Conservation (phyloP, 192 early-diverging fungal species). For the Pilaira anomala region DNA sequence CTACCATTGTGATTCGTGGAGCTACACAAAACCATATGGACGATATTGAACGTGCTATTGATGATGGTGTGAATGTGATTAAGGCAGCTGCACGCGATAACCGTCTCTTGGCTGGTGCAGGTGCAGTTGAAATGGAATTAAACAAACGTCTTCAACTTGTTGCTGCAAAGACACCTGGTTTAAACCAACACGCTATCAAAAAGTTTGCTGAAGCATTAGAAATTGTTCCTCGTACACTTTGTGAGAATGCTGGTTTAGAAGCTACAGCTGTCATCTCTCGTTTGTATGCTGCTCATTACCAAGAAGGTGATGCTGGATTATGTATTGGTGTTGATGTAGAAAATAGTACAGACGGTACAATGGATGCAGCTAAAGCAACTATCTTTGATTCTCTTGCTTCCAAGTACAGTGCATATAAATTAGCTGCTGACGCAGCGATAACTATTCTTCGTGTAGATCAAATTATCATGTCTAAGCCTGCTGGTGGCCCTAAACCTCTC, state of each 20-base stretch:
- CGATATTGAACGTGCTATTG: conserved; percentile 95
- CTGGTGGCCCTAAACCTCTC: conserved; percentile 90
- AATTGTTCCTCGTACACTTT: conserved; percentile 90
- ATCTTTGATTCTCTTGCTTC: conserved; percentile 81
- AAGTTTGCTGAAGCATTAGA: conserved; percentile 94
- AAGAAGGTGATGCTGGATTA: conserved; percentile 44
- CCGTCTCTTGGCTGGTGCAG: conserved; percentile 88
- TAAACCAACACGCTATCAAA: conserved; percentile 95
- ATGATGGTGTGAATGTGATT: conserved; percentile 96
- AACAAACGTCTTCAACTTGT: conserved; percentile 71
- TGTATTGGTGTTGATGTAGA: conserved; percentile 86
- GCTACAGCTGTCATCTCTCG: conserved; percentile 89
- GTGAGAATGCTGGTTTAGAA: conserved; percentile 93
- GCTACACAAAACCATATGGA: conserved; percentile 94
- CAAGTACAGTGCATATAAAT: conserved; percentile 87
- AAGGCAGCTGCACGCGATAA: conserved; percentile 87
- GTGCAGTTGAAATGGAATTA: conserved; percentile 92
- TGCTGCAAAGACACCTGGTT: conserved; percentile 87
- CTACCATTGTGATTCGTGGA: conserved; percentile 94
- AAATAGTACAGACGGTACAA: conserved; percentile 57
- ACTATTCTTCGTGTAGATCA: conserved; percentile 97
- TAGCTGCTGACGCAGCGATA: conserved; percentile 87
- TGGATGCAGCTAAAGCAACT: conserved; percentile 69
- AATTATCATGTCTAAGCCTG: conserved; percentile 98
- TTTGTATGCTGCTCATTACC: conserved; percentile 88